phyloP scores from a whole-genome alignment of 768 basidiomycete genomes.

The Chalciporus sphaerocephalus region DNA sequence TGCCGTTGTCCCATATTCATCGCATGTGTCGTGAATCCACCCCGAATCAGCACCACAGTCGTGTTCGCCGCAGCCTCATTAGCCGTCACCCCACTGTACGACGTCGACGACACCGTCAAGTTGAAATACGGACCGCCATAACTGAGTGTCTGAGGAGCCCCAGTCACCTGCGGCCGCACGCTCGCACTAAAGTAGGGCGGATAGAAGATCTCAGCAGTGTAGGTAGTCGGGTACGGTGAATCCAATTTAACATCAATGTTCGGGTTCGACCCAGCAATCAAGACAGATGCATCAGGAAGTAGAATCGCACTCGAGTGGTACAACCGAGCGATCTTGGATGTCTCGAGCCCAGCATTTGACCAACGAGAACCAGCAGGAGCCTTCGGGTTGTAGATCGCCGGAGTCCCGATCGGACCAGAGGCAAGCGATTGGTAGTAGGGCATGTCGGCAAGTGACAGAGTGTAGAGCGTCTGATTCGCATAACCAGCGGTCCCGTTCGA shows the following conservation, averaged over 20 bases:
- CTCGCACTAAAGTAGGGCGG: constrained; percentile 77
- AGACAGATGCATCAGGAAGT: constrained; percentile 78
- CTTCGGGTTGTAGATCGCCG: constrained; percentile 81
- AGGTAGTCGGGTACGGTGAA: constrained; percentile 70
- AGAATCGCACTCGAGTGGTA: constrained; percentile 94
- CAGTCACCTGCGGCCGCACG: constrained; percentile 63
- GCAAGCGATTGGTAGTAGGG: constrained; percentile 72
- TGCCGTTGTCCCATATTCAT: constrained; percentile 88
- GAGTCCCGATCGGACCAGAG: constrained; percentile 69
- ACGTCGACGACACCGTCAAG: constrained; percentile 59
- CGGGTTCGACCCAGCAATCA: constrained; percentile 91
- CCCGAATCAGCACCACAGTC: constrained; percentile 74
- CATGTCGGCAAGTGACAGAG: constrained; percentile 46
- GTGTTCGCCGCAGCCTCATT: constrained; percentile 72
- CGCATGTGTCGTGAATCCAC: constrained; percentile 80
- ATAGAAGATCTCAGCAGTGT: constrained; percentile 85
- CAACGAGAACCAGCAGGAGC: constrained; percentile 67
- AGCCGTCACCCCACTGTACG: constrained; percentile 56
- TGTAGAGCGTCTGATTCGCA: constrained; percentile 48
- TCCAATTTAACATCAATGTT: constrained; percentile 73
- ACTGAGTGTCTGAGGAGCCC: constrained; percentile 65
- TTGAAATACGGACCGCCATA: constrained; percentile 86
- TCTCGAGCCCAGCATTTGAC: constrained; percentile 60
- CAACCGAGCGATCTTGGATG: constrained; percentile 68
- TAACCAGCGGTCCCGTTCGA: constrained; percentile 88